Evolutionary conservation across 176 grass and related monocot genomes (phyloP), one percentile per base, ranked within the genome.

Genomic region (Tillandsia fasciculata): DNA sequence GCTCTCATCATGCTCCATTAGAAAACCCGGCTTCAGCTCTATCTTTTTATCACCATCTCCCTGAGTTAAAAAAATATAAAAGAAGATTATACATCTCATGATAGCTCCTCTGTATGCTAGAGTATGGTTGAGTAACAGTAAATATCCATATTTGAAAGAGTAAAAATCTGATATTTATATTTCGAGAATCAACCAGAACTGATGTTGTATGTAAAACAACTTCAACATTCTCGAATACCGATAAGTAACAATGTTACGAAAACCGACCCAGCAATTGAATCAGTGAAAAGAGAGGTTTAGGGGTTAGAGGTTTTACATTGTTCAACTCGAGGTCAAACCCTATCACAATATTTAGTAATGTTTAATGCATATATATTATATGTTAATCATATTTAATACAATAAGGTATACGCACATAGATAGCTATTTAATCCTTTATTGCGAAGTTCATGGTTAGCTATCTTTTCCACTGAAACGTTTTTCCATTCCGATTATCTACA

Each of bases 1-100:
- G 61, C 88, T 81, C 69, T 99, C 72, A 84, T 99, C 94, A 82
- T 99, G 89, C 79, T 99, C 87, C 94, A 99, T 99, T n/a, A 85
- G 83, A 74, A 70, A 93, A 26, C 94, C 94, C 58, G 89, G 94
- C 75, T 90, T 99, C 27, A 99, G 77, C 53, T 99, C 94, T 70
- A 99, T 99, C 82, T 93, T 99, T 71, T 90, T 99, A 64, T 86
- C 84, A 59, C 89, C 89, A 48, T 99, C 89, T 75, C 76, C 73
- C 89, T 99, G 66, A 72, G 26, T 17, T 52, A 17, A 74, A 58
- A 68, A 9, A 64, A 72, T 52, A 42, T 42, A 7, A 67, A 14
- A 48, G 9, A 67, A 67, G 27, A 15, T 67, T 48, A 67, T 15
- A 67, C 26, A 17, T 7, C 9, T 67, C 28, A 12, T 18, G 27